These are phyloP conservation scores for Pueraria montana DNA, from an alignment of 306 rosid genomes.

Conservation along the genomic window DNA sequence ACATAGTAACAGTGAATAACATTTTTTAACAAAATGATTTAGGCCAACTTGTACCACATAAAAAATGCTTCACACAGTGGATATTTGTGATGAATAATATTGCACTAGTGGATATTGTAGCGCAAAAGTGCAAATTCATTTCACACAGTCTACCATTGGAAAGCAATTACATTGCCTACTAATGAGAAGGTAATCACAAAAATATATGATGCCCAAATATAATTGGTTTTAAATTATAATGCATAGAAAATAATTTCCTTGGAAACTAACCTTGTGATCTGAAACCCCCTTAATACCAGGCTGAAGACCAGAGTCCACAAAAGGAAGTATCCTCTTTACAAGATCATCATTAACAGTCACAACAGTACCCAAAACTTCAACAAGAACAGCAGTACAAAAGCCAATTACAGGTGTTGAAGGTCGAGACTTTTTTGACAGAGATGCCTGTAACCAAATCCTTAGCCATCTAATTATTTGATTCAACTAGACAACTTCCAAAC, in stretches of 20 bases:
- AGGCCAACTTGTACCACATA: slow-evolving; percentile 10
- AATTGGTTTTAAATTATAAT: slow-evolving; percentile 7
- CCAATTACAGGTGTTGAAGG: slow-evolving; percentile 72
- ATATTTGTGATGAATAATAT: slow-evolving; percentile 6
- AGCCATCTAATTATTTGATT: slow-evolving; percentile 31
- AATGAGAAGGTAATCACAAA: slow-evolving; percentile 16
- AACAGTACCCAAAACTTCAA: slow-evolving; percentile 84
- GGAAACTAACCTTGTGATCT: slow-evolving; percentile 80
- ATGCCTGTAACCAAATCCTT: slow-evolving; percentile 64
- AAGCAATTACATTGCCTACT: slow-evolving; percentile 10
- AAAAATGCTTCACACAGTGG: slow-evolving; percentile 17
- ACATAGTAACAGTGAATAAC: slow-evolving; percentile 4
- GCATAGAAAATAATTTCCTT: slow-evolving; percentile 16
- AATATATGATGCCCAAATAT: background rate
- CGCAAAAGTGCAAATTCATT: slow-evolving; percentile 19
- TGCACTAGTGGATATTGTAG: background rate
- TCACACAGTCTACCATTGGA: slow-evolving; percentile 9
- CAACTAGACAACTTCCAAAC: slow-evolving; percentile 9
- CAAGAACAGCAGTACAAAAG: slow-evolving; percentile 86
- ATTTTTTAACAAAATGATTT: slow-evolving; percentile 1
- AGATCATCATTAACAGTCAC: slow-evolving; percentile 65
- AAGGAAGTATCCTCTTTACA: slow-evolving; percentile 79
- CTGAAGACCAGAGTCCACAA: slow-evolving; percentile 80
- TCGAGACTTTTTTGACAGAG: slow-evolving; percentile 73
- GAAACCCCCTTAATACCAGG: slow-evolving; percentile 59